Conservation (phyloP, 106 monocot species). For the Vanilla planifolia region DNA sequence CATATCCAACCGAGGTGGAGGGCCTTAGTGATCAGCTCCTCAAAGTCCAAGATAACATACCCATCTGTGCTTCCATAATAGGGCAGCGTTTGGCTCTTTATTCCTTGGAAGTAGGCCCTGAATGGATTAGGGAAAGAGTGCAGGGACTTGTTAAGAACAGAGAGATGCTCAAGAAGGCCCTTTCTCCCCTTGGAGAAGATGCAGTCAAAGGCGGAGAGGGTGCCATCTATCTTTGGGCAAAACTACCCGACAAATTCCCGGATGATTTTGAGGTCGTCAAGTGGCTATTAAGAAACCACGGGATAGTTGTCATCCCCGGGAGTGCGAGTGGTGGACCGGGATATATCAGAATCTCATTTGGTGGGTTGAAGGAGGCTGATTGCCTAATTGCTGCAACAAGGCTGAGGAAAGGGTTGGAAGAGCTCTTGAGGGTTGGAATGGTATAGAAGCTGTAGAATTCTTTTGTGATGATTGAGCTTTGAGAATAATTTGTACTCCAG, state of each 20-base stretch:
- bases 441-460: conserved; percentile 18
- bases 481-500: background rate
- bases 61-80: conserved; percentile 93
- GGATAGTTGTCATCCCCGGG: conserved; percentile 83
- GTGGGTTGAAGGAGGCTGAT: conserved; percentile 69
- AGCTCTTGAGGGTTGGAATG: conserved; percentile 82
- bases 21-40: conserved; percentile 68
- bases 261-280: conserved; percentile 83
- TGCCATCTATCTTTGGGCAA: conserved; percentile 97
- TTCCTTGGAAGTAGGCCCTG: conserved; percentile 57
- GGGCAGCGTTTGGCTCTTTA: conserved; percentile 78
- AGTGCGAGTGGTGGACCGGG: conserved; percentile 75
- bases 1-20: conserved; percentile 66
- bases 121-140: conserved; percentile 68
- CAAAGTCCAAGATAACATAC: conserved; percentile 97
- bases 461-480: background rate
- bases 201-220: conserved; percentile 87
- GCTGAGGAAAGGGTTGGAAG: conserved; percentile 61
- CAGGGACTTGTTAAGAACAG: conserved; percentile 72
- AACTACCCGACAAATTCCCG: conserved; percentile 53
- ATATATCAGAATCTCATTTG: conserved; percentile 78
- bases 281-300: conserved; percentile 74
- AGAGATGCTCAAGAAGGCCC: conserved; percentile 55
- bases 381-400: conserved; percentile 57
- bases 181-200: conserved; percentile 71